phyloP scores from a whole-genome alignment of 129 eudicot species.

The Glebionis coronaria region DNA sequence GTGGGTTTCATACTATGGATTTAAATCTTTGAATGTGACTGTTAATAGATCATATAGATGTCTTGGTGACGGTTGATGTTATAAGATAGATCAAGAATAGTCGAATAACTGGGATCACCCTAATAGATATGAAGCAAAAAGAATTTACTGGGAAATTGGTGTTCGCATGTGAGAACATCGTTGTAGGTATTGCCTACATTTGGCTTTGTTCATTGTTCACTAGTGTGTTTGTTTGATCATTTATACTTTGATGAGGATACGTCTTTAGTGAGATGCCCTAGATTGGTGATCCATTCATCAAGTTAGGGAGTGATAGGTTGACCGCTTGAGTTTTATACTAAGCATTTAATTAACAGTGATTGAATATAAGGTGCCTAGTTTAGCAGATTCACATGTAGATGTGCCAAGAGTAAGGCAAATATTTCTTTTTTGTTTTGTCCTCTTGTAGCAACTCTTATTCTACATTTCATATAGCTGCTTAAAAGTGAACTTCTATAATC shows the following conservation, averaged over 20 bases:
- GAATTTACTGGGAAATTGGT: background rate
- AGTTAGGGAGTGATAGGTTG: no score
- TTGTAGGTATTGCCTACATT: no score
- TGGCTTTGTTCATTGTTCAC: background rate
- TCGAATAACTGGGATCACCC: background rate
- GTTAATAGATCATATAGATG: background rate
- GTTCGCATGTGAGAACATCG: background rate
- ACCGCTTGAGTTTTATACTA: no score
- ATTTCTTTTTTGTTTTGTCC: background rate
- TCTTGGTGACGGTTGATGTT: background rate
- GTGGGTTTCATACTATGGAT: background rate
- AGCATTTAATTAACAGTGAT: no score
- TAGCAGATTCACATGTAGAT: background rate
- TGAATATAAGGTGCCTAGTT: no score
- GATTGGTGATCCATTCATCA: no score
- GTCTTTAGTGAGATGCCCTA: no score
- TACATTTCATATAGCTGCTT: background rate
- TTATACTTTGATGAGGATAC: slow-evolving; percentile 3
- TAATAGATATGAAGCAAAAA: background rate
- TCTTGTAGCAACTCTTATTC: background rate
- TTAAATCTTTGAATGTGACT: background rate
- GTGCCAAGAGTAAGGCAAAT: background rate
- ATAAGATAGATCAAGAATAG: background rate
- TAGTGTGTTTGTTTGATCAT: background rate
- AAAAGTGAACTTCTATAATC: background rate